phyloP scores from a whole-genome alignment of 108 stramenopile genomes.

The Asterionellopsis glacialis region DNA sequence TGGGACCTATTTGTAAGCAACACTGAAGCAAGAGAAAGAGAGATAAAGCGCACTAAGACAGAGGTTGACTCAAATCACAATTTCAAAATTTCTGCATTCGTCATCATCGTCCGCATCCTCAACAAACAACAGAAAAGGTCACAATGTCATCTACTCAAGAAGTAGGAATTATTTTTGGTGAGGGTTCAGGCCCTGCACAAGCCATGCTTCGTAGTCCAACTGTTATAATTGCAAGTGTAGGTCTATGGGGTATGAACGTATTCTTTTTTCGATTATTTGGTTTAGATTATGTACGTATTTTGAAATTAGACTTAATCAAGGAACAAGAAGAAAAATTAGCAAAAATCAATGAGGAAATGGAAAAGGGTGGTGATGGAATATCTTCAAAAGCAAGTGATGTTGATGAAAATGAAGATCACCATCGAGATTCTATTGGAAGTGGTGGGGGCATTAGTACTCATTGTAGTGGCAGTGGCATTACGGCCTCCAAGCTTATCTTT shows the following conservation, averaged over 20 bases:
- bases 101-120: no score
- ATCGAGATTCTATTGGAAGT: constrained; percentile 3
- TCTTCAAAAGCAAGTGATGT: not conserved
- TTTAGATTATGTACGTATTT: constrained; percentile 69
- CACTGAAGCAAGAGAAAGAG: no score
- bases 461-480: constrained; percentile 37
- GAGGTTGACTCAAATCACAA: no score
- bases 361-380: not conserved
- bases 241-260: constrained; percentile 87
- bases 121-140: not conserved
- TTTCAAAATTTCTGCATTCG: no score
- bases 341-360: not conserved
- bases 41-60: no score
- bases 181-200: constrained; percentile 68
- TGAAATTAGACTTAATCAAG: constrained; percentile 65
- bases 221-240: constrained; percentile 72
- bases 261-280: constrained; percentile 74
- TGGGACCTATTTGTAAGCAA: no score
- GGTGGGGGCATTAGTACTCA: constrained; percentile 2
- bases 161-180: constrained; percentile 81
- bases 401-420: constrained; percentile 22
- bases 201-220: constrained; percentile 80
- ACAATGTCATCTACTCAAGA: constrained; percentile 83
- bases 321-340: not conserved
- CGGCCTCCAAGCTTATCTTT: constrained; percentile 47